Conservation (phyloP, 2,329 filamentous ascomycete genomes). For the Aspergillus sp. region DNA sequence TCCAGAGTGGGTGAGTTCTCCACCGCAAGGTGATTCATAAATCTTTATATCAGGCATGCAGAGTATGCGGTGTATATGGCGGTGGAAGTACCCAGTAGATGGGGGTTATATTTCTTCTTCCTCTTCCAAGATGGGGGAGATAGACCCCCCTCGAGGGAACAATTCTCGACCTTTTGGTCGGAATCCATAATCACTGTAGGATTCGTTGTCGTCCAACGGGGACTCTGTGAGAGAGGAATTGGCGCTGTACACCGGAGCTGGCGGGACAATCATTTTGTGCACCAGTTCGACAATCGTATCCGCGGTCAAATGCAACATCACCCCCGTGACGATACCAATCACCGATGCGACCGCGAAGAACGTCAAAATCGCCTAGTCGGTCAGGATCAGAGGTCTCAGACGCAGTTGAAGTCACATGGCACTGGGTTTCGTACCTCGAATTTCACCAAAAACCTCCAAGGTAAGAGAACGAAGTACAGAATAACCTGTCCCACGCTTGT, state of each 20-base stretch:
- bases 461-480: constrained; percentile 44
- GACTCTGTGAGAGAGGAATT: neutral
- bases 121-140: constrained; percentile 32
- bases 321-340: constrained; percentile 64
- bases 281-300: constrained; percentile 53
- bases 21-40: neutral
- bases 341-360: constrained; percentile 66
- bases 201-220: neutral
- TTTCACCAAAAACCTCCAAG: constrained; percentile 50
- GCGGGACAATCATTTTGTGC: constrained; percentile 44
- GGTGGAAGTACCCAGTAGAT: neutral
- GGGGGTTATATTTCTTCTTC: constrained; percentile 23
- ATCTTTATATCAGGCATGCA: too few species aligned
- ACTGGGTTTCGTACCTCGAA: constrained; percentile 52
- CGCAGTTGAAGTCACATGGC: too few species aligned
- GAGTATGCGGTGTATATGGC: too few species aligned
- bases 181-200: too few species aligned
- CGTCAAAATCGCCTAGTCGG: constrained; percentile 44
- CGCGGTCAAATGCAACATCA: constrained; percentile 59
- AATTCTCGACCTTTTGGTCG: neutral
- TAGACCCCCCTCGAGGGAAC: constrained; percentile 1
- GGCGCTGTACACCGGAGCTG: constrained; percentile 4
- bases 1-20: neutral
- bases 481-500: constrained; percentile 47
- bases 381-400: too few species aligned